These are phyloP conservation scores for Monilinia aucupariae DNA, from an alignment of 2,329 filamentous ascomycete genomes.

Conservation along the genomic window DNA sequence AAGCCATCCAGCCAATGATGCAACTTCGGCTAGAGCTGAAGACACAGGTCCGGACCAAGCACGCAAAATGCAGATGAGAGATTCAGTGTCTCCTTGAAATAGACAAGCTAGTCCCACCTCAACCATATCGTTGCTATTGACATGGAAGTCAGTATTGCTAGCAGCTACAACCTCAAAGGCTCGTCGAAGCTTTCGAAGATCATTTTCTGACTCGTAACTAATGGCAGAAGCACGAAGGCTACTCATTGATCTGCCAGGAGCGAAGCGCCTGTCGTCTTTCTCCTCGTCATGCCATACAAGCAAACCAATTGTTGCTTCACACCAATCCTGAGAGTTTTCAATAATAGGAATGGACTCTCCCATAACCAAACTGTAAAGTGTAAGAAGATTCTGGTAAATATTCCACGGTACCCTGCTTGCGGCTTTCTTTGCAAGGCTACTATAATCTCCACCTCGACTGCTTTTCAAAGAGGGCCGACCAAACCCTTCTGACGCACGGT, in stretches of 20 bases:
- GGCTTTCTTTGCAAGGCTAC: constrained; percentile 63
- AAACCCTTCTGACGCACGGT: constrained; percentile 35
- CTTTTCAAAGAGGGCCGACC: constrained; percentile 41
- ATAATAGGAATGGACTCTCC: constrained; percentile 72
- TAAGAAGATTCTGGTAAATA: constrained; percentile 78
- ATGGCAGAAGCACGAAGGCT: constrained; percentile 36
- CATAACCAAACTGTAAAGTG: constrained; percentile 73
- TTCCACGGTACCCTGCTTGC: constrained; percentile 85
- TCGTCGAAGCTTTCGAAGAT: constrained; percentile 66
- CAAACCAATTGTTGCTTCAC: constrained; percentile 77
- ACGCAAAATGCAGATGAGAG: constrained; percentile 66
- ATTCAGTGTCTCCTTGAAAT: constrained; percentile 77
- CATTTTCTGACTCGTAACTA: constrained; percentile 52
- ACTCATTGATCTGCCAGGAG: constrained; percentile 28
- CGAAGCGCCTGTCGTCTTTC: constrained; percentile 44
- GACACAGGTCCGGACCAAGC: constrained; percentile 77
- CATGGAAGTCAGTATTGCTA: constrained; percentile 63
- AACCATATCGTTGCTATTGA: constrained; percentile 69
- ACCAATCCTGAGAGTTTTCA: constrained; percentile 78
- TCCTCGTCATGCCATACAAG: constrained; percentile 90
- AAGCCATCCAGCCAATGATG: constrained; percentile 78
- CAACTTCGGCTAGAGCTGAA: constrained; percentile 74
- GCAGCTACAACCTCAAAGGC: constrained; percentile 62
- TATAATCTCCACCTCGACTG: constrained; percentile 54
- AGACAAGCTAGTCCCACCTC: constrained; percentile 78